Evolutionary conservation across 2,329 filamentous ascomycete species (phyloP), one percentile per base, ranked within the genome.

Genomic region (Tolypocladium ovalisporum): DNA sequence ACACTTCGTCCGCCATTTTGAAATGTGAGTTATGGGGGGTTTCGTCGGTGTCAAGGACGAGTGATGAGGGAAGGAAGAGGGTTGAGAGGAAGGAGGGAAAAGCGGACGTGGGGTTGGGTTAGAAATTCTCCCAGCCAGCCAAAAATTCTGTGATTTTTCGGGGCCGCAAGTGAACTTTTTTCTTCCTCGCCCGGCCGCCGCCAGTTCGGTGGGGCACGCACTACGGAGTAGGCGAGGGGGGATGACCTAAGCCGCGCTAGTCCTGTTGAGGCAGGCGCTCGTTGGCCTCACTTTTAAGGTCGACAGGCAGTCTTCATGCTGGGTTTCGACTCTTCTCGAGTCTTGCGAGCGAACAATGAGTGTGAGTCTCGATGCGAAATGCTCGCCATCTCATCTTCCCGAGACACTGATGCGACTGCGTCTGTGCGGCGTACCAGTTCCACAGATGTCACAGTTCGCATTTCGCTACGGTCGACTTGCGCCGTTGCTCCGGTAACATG

Each of bases 1-100:
- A 99, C 71, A 95, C 87, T 87, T 97, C 93, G 78, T 96, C 91
- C 76, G 90, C 87, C 93, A 97, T 51, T 97, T 75, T 79, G 90
- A 70, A 67, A 67, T 54, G 54, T 44, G 34, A 22, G 52, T 27
- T 47, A 27, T 52, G 51, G 49, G 37, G 56, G 19, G 52, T 49
- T 15, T 57, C 34, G 42, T 59, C 49, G 53, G 40, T 56, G 59
- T 61, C 59, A 55, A 59, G 42, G 54, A 55, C 60, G 59, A 59
- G 54, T 54, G 64, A 65, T 60, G 59, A 63, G 58, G 58, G 59
- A 62, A 63, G 59, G 62, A 62, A 66, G 59, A 62, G 59, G 63
- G 55, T 58, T 58, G 56, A 56, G 60, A 61, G 58, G 62, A 63
- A 65, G 60, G 59, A 61, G 60, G 60, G 62, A 57, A 62, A 61